Evolutionary conservation across 2,329 filamentous ascomycete genomes (phyloP).

Genomic region (Sporothrix variecibatus): DNA sequence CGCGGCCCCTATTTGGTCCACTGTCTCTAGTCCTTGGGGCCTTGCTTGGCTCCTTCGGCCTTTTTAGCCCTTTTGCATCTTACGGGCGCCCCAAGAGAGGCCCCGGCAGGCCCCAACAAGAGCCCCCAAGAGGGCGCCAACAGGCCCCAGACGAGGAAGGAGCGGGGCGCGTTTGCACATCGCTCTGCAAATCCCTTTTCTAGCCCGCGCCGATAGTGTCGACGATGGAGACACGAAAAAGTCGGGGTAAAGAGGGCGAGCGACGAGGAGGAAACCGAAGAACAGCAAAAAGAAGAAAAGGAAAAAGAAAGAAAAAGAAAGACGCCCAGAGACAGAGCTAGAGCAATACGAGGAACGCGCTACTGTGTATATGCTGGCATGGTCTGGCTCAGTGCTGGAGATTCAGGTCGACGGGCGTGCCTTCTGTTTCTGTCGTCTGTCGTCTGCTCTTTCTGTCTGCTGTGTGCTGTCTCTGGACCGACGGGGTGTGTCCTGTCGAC

Average conservation of each 20-base stretch:
- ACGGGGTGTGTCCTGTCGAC: neutral
- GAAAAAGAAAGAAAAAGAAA: neutral
- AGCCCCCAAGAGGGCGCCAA: neutral
- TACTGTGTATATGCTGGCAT: neutral
- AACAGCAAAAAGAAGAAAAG: neutral
- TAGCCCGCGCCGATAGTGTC: conserved; percentile 6
- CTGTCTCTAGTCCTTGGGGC: neutral
- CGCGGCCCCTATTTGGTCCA: neutral
- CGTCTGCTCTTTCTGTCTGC: neutral
- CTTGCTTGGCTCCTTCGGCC: neutral
- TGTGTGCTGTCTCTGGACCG: neutral
- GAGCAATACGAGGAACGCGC: neutral
- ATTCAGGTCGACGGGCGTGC: neutral
- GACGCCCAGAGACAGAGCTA: neutral
- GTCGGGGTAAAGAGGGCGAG: conserved; percentile 13
- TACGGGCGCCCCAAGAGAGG: neutral
- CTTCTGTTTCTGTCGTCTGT: neutral
- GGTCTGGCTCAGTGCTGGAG: neutral
- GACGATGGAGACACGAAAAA: conserved; percentile 15
- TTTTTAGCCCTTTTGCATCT: neutral
- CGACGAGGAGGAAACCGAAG: neutral
- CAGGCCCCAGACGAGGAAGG: neutral
- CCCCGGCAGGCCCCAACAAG: neutral
- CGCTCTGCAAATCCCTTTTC: conserved; percentile 19
- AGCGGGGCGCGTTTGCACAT: conserved; percentile 9